A percentile compares a stretch with the other conserved stretches of the same genome.
Evolutionary conservation across 306 rosid genomes (phyloP).

Genomic region (Psophocarpus tetragonolobus): DNA sequence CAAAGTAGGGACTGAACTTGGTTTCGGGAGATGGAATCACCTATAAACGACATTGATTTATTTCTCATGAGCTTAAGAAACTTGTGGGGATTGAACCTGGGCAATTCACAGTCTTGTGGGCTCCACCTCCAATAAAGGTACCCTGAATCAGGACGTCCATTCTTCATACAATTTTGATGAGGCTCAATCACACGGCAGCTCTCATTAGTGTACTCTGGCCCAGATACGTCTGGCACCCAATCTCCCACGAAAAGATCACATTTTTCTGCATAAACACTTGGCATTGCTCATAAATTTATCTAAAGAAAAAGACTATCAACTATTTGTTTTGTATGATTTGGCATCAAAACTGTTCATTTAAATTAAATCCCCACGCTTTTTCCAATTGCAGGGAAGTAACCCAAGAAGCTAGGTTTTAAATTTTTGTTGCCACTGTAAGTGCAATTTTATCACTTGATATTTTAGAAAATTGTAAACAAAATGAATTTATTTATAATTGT

Average conservation of each 20-base stretch:
- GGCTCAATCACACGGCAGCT: constrained; percentile 70
- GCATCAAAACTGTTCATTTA: not conserved
- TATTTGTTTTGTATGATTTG: not conserved
- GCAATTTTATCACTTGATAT: not conserved
- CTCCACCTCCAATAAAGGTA: constrained; percentile 87
- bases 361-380: not conserved
- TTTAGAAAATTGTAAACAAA: not conserved
- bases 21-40: constrained; percentile 90
- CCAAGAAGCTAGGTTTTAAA: not conserved
- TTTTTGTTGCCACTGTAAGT: not conserved
- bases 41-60: constrained; percentile 71
- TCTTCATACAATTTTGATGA: constrained; percentile 85
- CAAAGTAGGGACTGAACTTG: constrained; percentile 89
- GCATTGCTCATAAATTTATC: not conserved
- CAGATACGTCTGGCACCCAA: constrained; percentile 67
- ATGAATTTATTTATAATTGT: not conserved
- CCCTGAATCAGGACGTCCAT: constrained; percentile 81
- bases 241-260: constrained; percentile 83
- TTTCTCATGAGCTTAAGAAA: constrained; percentile 72
- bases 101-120: constrained; percentile 66
- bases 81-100: constrained; percentile 59
- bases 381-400: not conserved
- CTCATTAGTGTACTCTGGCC: constrained; percentile 71
- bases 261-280: constrained; percentile 34
- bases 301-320: not conserved